Base-by-base conservation (phyloP, 306 rosid species). In the Herpetospermum pedunculosum region DNA sequence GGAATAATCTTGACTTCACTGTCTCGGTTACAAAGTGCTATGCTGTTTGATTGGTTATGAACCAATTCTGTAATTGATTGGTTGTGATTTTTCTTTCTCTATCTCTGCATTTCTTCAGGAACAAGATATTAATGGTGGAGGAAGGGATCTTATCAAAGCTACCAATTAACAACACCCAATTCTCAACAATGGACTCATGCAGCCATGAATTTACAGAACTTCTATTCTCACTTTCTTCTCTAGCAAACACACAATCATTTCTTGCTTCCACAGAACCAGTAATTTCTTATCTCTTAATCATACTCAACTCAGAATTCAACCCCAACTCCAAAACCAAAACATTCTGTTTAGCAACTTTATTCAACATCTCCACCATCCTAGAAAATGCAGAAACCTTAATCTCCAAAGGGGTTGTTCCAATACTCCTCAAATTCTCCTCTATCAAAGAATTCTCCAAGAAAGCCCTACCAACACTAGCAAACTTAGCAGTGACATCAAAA, bases 41-140 rank as follows among this genome's bases (percentile, higher is more conserved):
- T 44, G 49, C 3, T 58, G 16, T 15, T 29, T 58, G 65, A 29
- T 30, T 59, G 67, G 67, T 59, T 30, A 11, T 29, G 23, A 6
- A 37, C 47, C 47, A n/a, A 37, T 8, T 9, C 70, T 8, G 7
- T 1, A 19, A 63, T 19, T 35, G 48, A 0, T 37, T n/a, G 3
- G 48, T 35, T 34, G 16, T 63, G 16, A 63, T 34, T 37, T 37
- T 37, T 63, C 6, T 63, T 11, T 63, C 25, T 34, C 18, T 21
- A 4, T 25, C 52, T 67, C 12, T 67, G 6, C 52, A 67, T 40
- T 55, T 69, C 75, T 32, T 41, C 83, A 92, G 98, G 89, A 88
- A 88, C 89, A 92, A 85, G 80, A 87, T 90, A 68, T 72, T 90
- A 63, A 88, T 87, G 78, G 83, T 90, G 84, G 96, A 85, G 81